These are phyloP conservation scores for Linnemannia hyalina DNA, from an alignment of 192 early-diverging fungal species.

Conservation along the genomic window DNA sequence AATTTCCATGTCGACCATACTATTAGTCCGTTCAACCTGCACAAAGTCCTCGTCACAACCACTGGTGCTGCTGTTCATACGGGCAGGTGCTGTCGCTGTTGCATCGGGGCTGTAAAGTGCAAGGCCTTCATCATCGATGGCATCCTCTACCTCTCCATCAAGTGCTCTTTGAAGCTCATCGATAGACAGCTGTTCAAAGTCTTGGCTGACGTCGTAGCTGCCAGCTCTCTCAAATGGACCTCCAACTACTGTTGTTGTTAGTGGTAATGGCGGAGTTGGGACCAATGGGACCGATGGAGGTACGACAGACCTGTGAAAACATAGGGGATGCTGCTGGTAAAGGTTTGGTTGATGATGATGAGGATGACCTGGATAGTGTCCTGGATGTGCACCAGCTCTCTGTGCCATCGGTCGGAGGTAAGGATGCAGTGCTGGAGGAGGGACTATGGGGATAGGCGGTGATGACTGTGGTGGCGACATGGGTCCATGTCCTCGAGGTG, in stretches of 20 bases:
- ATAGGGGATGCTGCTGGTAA: neutral
- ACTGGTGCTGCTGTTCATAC: neutral
- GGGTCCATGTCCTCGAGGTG: neutral
- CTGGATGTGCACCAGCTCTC: neutral
- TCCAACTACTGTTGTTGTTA: neutral
- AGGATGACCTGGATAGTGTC: neutral
- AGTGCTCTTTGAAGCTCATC: neutral
- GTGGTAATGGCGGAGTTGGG: neutral
- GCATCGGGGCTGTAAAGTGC: neutral
- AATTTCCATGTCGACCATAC: conserved; percentile 25
- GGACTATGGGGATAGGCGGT: conserved; percentile 3
- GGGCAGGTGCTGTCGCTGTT: neutral
- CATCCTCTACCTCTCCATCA: neutral
- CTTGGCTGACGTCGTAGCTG: neutral
- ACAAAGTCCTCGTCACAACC: conserved; percentile 7
- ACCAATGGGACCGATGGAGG: neutral
- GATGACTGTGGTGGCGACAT: conserved; percentile 34
- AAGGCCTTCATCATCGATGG: neutral
- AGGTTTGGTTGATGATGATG: neutral
- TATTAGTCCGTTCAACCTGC: conserved; percentile 13
- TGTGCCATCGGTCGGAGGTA: neutral
- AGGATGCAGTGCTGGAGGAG: neutral
- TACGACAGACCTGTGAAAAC: neutral
- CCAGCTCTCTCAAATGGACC: neutral
- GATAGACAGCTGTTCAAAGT: neutral